A percentile compares a stretch with the other conserved stretches of the same genome.
Conservation (phyloP, 2,329 filamentous ascomycete genomes). For the Drechslerella stenobrocha region DNA sequence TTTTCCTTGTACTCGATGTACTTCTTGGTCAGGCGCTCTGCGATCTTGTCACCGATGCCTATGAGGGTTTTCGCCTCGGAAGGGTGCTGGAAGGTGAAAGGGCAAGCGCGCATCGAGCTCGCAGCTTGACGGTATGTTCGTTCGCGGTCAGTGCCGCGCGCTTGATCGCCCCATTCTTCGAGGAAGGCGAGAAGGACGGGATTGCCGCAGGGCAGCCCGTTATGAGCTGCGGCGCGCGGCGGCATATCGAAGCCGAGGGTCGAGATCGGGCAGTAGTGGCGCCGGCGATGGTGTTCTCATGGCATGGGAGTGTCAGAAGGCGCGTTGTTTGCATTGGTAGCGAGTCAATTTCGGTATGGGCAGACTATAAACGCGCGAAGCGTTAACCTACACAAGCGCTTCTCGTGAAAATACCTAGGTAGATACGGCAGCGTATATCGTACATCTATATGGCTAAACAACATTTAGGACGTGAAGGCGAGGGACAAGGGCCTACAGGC, state of each 20-base stretch:
- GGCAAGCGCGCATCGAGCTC: constrained; percentile 74
- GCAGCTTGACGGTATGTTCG: constrained; percentile 68
- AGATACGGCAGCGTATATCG: no score
- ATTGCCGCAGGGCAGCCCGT: constrained; percentile 62
- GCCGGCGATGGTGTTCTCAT: neutral
- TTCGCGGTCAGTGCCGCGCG: constrained; percentile 57
- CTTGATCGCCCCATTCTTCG: constrained; percentile 74
- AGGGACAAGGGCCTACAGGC: neutral
- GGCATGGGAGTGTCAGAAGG: neutral
- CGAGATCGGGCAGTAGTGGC: neutral
- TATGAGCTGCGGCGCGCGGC: constrained; percentile 8
- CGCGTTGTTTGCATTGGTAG: no score
- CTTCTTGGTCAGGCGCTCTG: constrained; percentile 66
- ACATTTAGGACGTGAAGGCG: constrained; percentile 22
- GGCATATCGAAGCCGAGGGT: neutral
- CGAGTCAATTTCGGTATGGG: no score
- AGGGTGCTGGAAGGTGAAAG: constrained; percentile 71
- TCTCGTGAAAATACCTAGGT: no score
- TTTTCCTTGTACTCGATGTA: constrained; percentile 53
- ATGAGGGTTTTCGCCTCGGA: constrained; percentile 72
- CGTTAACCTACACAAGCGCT: no score
- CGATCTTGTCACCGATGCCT: constrained; percentile 73
- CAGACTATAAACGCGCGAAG: no score
- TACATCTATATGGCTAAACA: neutral
- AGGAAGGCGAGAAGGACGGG: constrained; percentile 73